Base-by-base conservation (phyloP, 2,329 filamentous ascomycete species). In the Dactylellina leptospora region DNA sequence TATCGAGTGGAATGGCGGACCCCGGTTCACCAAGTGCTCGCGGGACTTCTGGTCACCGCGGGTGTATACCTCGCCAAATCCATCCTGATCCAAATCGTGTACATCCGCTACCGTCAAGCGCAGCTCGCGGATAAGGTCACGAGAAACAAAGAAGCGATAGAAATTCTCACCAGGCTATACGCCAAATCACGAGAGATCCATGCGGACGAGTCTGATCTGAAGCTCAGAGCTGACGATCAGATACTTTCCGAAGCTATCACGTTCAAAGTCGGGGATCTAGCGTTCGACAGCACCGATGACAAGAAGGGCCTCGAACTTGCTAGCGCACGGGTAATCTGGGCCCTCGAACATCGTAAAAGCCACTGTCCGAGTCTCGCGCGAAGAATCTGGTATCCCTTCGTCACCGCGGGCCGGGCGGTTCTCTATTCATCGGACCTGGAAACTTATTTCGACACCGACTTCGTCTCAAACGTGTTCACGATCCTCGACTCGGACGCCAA, bases 361-460 rank as follows among this genome's bases (percentile, higher is more conserved):
- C n/a, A 45, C 10, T 20, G 27, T 0, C 93, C 97, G 79, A 93
- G 93, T 18, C 83, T 97, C 64, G 75, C 75, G 20, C 89, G 87
- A 75, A 89, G 95, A 77, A 88, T 97, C 74, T 97, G 95, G 95
- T 96, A 97, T 91, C 96, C 93, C 0, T 96, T 97, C 78, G 93
- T 96, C 1, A 87, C 93, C 2, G 93, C 97, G 80, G 92, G 92
- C 76, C 88, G 88, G 64, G 25, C 18, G 3, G 83, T 88, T 0
- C 83, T 99, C 6, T 90, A 86, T 75, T 81, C 85, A 4, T 91
- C 96, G 2, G 95, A 99, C 78, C 90, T 95, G 64, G 92, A 96
- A 80, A 8, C 2, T 9, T 28, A 61, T 6, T 53, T 53, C 13
- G 33, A 44, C 25, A n/a, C 23, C 3, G 28, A 36, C 4, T 2